Base-by-base conservation (phyloP, 257 asterid genomes). In the Nicotiana obtusifolia region DNA sequence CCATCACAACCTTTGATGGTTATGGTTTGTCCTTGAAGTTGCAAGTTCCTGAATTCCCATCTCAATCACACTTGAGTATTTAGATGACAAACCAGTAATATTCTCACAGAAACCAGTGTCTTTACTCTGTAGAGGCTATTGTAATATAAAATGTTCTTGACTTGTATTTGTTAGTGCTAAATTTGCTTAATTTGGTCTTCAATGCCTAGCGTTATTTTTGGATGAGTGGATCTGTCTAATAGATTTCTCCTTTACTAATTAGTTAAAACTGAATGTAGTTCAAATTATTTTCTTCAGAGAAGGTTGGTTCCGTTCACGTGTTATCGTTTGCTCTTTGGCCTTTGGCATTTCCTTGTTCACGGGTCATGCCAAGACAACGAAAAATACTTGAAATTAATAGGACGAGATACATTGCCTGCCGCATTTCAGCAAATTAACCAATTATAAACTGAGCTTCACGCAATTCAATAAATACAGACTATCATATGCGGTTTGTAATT, bases 281-380 rank as follows among this genome's bases (percentile, higher is more conserved):
- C 35, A 20, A 20, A 13, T 71, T 1, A 20, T 71, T 41, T 44
- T 30, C 1, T 73, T 47, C 22, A 44, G 24, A 2, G 16, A 47
- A 24, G 10, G 35, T 52, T 67, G 24, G 28, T 20, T 67, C 62
- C 69, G 37, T 67, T 65, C 79, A 81, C 83, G 77, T 68, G 28
- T 2, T 26, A 26, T 26, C 28, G 28, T 26, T 26, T 26, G 28
- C 28, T 26, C 28, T 26, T 26, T 26, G 28, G 28, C 60, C 61
- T 22, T 22, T 67, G 77, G 17, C 64, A 47, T 81, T 19, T 52
- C 76, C 28, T n/a, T 30, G 69, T 30, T 81, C 83, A 81, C 83
- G 83, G 83, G 83, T 67, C 76, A 67, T 20, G 66, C 64, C 11
- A 53, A 30, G 83, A 81, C 80, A n/a, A 5, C 5, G 20, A 14